Conservation (phyloP, 1,139 yeast species). For the Nakaseomyces kungkrabaensis region DNA sequence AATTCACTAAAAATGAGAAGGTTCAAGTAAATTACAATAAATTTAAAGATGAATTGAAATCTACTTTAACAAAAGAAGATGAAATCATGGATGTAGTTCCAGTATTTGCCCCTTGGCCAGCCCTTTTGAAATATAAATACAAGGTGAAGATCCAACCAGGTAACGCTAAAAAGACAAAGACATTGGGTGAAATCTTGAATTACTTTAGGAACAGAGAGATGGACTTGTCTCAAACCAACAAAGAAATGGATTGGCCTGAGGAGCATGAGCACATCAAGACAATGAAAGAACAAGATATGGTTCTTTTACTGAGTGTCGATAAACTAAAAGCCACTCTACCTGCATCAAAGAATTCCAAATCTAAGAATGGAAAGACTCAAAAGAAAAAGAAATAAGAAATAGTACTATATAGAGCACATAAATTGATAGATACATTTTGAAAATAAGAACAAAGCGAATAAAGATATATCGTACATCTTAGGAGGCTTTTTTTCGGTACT, state of each 20-base stretch:
- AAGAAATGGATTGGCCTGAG: constrained; percentile 58
- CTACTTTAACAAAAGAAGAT: constrained; percentile 32
- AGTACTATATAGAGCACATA: no score
- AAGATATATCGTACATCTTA: no score
- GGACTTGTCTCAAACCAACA: constrained; percentile 42
- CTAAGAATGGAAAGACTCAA: constrained; percentile 4
- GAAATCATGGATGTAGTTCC: constrained; percentile 59
- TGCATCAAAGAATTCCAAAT: constrained; percentile 11
- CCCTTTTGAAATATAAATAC: constrained; percentile 65
- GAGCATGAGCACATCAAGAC: constrained; percentile 52
- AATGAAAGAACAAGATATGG: constrained; percentile 47
- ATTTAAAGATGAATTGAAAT: constrained; percentile 33
- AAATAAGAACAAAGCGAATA: no score
- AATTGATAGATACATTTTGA: no score
- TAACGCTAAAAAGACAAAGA: constrained; percentile 77
- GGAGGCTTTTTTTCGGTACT: neutral
- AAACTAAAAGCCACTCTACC: constrained; percentile 37
- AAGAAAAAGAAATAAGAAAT: neutral
- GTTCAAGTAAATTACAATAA: constrained; percentile 26
- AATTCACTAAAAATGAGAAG: constrained; percentile 34
- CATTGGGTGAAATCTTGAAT: constrained; percentile 57
- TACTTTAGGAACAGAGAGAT: constrained; percentile 48
- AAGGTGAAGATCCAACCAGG: constrained; percentile 87
- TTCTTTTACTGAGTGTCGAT: constrained; percentile 44
- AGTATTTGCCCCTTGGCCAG: constrained; percentile 86